Conservation (phyloP, 1,284 basidiomycete genomes). For the Bondarzewia mesenterica region DNA sequence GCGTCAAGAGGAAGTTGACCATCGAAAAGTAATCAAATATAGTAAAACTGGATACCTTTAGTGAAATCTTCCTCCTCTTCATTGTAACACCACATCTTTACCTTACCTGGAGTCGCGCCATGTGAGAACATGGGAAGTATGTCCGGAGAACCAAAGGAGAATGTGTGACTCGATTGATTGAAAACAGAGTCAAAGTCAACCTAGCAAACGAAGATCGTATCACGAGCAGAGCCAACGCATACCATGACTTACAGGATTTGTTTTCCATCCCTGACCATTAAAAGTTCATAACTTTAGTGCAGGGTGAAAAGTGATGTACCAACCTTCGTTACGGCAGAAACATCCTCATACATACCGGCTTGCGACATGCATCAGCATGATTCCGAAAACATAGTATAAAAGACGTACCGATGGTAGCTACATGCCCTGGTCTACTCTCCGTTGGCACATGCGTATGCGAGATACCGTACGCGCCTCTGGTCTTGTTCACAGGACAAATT, state of each 20-base stretch:
- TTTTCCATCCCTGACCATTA: conserved; percentile 70
- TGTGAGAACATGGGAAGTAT: conserved; percentile 85
- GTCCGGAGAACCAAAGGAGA: conserved; percentile 84
- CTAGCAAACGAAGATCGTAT: conserved; percentile 24
- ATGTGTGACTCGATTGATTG: conserved; percentile 76
- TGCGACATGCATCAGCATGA: background rate
- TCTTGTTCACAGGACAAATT: conserved; percentile 10
- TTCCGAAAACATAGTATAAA: background rate
- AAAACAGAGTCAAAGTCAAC: conserved; percentile 87
- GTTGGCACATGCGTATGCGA: conserved; percentile 87
- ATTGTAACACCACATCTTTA: conserved; percentile 72
- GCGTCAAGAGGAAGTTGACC: background rate
- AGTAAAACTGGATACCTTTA: conserved; percentile 40
- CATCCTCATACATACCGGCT: conserved; percentile 91
- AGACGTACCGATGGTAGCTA: conserved; percentile 73
- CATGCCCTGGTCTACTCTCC: conserved; percentile 84
- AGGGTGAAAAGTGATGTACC: conserved; percentile 10
- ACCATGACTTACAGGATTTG: conserved; percentile 78
- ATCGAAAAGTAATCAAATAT: background rate
- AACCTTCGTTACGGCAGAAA: conserved; percentile 83
- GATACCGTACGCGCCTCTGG: conserved; percentile 72
- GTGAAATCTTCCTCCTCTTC: conserved; percentile 82
- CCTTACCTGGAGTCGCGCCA: conserved; percentile 65
- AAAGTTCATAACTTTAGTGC: conserved; percentile 4
- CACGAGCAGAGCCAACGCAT: background rate